phyloP scores from a whole-genome alignment of 768 basidiomycete species.

The Boletus rubescentipes region DNA sequence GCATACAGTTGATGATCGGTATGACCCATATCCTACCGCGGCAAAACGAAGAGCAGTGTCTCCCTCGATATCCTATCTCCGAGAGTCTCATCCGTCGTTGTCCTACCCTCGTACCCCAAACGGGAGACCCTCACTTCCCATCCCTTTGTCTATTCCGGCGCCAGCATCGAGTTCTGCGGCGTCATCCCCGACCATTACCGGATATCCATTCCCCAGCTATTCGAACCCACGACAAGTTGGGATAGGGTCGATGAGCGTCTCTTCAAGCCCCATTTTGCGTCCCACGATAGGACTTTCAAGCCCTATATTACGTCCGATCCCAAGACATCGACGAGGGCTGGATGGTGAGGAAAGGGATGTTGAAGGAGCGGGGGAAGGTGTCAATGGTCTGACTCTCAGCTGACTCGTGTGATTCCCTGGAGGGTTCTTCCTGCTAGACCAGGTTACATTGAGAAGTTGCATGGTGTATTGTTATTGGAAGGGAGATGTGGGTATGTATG shows the following conservation, averaged over 20 bases:
- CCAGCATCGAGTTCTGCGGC: conserved; percentile 60
- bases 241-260: conserved; percentile 48
- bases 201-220: conserved; percentile 44
- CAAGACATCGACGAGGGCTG: conserved; percentile 48
- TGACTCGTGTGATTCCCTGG: conserved; percentile 5
- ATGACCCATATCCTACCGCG: conserved; percentile 77
- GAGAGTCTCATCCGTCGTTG: conserved; percentile 54
- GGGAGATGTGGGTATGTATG: conserved; percentile 1
- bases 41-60: conserved; percentile 83
- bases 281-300: conserved; percentile 71
- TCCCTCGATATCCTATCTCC: conserved; percentile 68
- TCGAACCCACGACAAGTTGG: conserved; percentile 36
- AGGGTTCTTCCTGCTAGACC: background rate
- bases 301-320: conserved; percentile 71
- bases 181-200: conserved; percentile 70
- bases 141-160: conserved; percentile 61
- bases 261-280: conserved; percentile 75
- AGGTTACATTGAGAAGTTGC: background rate
- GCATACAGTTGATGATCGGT: conserved; percentile 71
- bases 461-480: conserved; percentile 3
- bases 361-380: conserved; percentile 78
- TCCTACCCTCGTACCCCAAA: conserved; percentile 48
- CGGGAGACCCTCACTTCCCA: conserved; percentile 63
- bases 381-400: conserved; percentile 55
- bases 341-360: conserved; percentile 69